These are phyloP conservation scores for Xylaria sp. DNA, from an alignment of 2,329 filamentous ascomycete species.

Conservation along the genomic window DNA sequence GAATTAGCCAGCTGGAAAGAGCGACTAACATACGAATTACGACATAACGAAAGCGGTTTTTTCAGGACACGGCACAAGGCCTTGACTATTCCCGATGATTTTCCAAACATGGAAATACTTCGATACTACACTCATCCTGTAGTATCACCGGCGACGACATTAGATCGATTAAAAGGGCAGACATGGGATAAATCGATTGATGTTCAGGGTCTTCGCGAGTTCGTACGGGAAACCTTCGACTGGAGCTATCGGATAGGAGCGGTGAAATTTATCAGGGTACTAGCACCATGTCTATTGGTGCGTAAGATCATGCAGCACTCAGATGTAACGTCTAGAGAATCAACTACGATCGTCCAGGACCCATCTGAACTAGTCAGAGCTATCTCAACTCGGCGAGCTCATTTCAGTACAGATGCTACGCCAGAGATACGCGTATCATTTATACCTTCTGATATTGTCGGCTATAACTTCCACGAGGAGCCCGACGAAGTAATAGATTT, in stretches of 20 bases:
- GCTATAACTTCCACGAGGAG: slow-evolving; percentile 76
- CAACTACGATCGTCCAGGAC: slow-evolving; percentile 47
- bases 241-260: slow-evolving; percentile 83
- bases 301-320: slow-evolving; percentile 57
- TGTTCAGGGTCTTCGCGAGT: slow-evolving; percentile 70
- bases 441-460: slow-evolving; percentile 76
- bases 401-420: slow-evolving; percentile 75
- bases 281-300: slow-evolving; percentile 77
- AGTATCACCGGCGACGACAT: slow-evolving; percentile 67
- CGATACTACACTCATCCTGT: slow-evolving; percentile 88
- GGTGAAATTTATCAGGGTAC: slow-evolving; percentile 79
- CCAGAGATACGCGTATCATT: slow-evolving; percentile 82
- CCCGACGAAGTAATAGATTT: slow-evolving; percentile 63
- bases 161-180: slow-evolving; percentile 61
- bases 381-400: slow-evolving; percentile 71
- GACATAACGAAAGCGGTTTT: slow-evolving; percentile 80
- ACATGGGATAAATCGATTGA: slow-evolving; percentile 70
- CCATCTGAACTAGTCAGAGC: slow-evolving; percentile 64
- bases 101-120: slow-evolving; percentile 79
- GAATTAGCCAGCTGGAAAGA: slow-evolving; percentile 74
- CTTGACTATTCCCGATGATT: slow-evolving; percentile 76
- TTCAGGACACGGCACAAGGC: slow-evolving; percentile 79
- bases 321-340: slow-evolving; percentile 36
- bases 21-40: slow-evolving; percentile 74
- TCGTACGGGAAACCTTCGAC: slow-evolving; percentile 80